A percentile compares a stretch with the other conserved stretches of the same genome.
These are phyloP conservation scores for Rhizophagus prolifer DNA, from an alignment of 192 early-diverging fungal genomes.

Conservation along the genomic window DNA sequence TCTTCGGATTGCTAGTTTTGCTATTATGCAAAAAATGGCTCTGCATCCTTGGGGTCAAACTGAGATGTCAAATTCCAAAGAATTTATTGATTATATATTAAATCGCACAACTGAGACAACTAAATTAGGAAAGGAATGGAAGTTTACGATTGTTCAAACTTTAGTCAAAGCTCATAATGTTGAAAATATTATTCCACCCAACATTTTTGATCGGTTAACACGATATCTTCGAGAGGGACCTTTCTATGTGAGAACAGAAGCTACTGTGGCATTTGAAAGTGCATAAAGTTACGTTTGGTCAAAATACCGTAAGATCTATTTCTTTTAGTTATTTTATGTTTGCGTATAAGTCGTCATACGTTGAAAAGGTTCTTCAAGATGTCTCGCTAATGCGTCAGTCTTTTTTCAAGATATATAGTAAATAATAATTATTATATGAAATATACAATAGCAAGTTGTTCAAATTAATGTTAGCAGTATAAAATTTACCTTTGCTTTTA, in stretches of 20 bases:
- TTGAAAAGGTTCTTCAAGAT: conserved; percentile 49
- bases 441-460: not conserved
- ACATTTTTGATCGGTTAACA: conserved; percentile 26
- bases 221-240: conserved; percentile 41
- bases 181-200: conserved; percentile 20
- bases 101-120: conserved; percentile 37
- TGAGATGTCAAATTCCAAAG: conserved; percentile 23
- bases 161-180: conserved; percentile 16
- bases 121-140: conserved; percentile 45
- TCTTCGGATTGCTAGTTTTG: conserved; percentile 33
- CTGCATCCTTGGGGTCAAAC: conserved; percentile 11
- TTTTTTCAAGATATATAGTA: not conserved
- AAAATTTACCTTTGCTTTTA: conserved; percentile 53
- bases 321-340: not conserved
- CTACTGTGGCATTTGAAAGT: conserved; percentile 37
- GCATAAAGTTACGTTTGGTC: conserved; percentile 21
- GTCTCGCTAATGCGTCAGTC: conserved; percentile 47
- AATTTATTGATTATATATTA: conserved; percentile 42
- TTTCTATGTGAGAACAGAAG: conserved; percentile 31
- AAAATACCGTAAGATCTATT: not conserved
- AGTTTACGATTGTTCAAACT: conserved; percentile 37
- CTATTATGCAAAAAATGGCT: conserved; percentile 26
- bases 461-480: not conserved
- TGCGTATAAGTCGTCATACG: conserved; percentile 9
- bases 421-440: not conserved